Conservation (phyloP, 495 filamentous ascomycete species). For the Aspergillus kassunensis region DNA sequence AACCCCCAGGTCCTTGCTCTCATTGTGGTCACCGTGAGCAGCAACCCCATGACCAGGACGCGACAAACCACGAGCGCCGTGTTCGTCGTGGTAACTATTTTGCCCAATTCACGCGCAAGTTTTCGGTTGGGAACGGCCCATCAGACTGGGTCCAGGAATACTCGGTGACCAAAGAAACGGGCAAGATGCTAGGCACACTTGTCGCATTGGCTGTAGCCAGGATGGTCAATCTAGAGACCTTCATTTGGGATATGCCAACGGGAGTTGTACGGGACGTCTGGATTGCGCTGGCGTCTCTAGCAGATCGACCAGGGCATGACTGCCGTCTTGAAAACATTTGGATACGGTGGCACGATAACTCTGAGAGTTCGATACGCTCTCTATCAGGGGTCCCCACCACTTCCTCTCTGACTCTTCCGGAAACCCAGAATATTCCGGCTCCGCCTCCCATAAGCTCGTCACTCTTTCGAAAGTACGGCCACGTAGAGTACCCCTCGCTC, state of each 20-base stretch:
- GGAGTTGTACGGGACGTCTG: conserved; percentile 86
- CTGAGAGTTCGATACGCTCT: conserved; percentile 38
- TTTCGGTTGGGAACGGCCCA: conserved; percentile 87
- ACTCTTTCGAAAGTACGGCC: conserved; percentile 36
- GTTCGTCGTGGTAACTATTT: conserved; percentile 69
- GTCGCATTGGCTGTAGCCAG: conserved; percentile 80
- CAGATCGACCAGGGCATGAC: conserved; percentile 54
- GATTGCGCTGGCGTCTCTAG: conserved; percentile 73
- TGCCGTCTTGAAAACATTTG: conserved; percentile 75
- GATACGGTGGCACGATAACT: conserved; percentile 89
- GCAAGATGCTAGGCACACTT: conserved; percentile 89
- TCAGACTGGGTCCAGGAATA: conserved; percentile 81
- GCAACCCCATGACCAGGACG: conserved; percentile 13
- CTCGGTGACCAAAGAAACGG: conserved; percentile 79
- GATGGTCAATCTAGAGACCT: conserved; percentile 87
- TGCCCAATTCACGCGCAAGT: conserved; percentile 80
- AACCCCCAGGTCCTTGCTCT: conserved; percentile 24
- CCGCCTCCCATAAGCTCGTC: conserved; percentile 11
- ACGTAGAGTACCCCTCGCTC: conserved; percentile 81
- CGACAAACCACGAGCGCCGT: conserved; percentile 6
- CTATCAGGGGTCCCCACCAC: conserved; percentile 15
- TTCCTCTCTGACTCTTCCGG: conserved; percentile 24
- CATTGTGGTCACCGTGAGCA: conserved; percentile 34
- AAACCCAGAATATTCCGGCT: conserved; percentile 9
- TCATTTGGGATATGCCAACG: conserved; percentile 96